Evolutionary conservation across 345 rosid genomes (phyloP).

Genomic region (Ceriops tagal): DNA sequence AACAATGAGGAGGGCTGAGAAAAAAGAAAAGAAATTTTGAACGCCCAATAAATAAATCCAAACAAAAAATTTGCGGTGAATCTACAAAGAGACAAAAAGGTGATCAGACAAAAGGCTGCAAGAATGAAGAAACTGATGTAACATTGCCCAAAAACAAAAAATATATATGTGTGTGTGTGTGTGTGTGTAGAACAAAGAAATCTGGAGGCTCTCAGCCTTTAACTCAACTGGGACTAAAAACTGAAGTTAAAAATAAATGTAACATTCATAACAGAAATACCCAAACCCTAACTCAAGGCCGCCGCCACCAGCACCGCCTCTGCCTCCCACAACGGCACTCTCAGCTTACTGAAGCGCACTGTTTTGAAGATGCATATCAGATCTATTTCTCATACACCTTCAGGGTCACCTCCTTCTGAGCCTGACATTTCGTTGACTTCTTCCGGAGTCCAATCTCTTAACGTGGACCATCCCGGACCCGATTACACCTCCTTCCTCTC

Average conservation of each 20-base stretch:
- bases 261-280: constrained; percentile 12
- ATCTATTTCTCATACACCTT: constrained; percentile 16
- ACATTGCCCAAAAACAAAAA: too few species aligned
- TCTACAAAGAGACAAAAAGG: too few species aligned
- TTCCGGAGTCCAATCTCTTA: constrained; percentile 1
- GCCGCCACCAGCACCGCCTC: constrained; percentile 2
- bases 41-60: too few species aligned
- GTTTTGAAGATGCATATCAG: constrained; percentile 27
- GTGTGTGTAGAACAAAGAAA: too few species aligned
- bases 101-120: too few species aligned
- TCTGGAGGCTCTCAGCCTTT: too few species aligned
- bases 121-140: too few species aligned
- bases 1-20: too few species aligned
- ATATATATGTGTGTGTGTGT: too few species aligned
- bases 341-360: constrained; percentile 26
- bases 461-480: constrained; percentile 13
- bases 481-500: constrained; percentile 44
- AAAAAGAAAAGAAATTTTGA: too few species aligned
- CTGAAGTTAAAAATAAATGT: constrained; percentile 17
- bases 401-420: constrained; percentile 24
- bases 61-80: too few species aligned
- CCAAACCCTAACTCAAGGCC: constrained; percentile 15
- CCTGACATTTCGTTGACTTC: constrained; percentile 6
- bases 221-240: too few species aligned
- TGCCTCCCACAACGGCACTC: constrained; percentile 3